A percentile compares a stretch with the other conserved stretches of the same genome.
These are phyloP conservation scores for Gossypium mustelinum DNA, from an alignment of 345 rosid species.

Conservation along the genomic window DNA sequence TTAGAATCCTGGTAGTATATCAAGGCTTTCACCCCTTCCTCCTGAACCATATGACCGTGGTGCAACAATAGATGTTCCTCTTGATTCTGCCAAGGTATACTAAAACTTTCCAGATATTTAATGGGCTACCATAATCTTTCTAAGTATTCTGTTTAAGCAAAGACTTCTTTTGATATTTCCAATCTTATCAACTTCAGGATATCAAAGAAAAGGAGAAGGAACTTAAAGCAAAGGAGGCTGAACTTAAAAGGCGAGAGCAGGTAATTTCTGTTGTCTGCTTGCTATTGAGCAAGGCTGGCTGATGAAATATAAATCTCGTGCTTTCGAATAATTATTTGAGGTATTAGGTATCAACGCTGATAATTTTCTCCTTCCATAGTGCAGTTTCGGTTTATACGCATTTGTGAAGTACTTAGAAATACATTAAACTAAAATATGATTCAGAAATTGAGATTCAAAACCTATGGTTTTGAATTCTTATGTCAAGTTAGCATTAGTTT, in stretches of 20 bases:
- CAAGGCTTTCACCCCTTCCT: conserved; percentile 87
- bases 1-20: conserved; percentile 70
- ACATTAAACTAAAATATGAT: background rate
- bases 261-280: conserved; percentile 31
- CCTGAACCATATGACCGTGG: conserved; percentile 89
- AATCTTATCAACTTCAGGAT: conserved; percentile 46
- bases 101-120: conserved; percentile 11
- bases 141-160: conserved; percentile 4
- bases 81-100: conserved; percentile 65
- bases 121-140: conserved; percentile 2
- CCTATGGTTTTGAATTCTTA: background rate
- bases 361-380: background rate
- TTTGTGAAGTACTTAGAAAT: background rate
- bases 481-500: background rate
- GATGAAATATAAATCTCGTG: background rate
- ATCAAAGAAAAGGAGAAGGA: conserved; percentile 82
- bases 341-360: background rate
- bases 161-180: background rate
- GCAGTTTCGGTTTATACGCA: background rate
- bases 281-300: background rate
- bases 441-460: conserved; percentile 2
- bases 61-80: conserved; percentile 82
- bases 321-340: background rate
- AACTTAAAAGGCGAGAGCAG: conserved; percentile 80
- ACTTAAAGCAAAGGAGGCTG: conserved; percentile 92